phyloP scores from a whole-genome alignment of 495 filamentous ascomycete species.

The Podospora conica region DNA sequence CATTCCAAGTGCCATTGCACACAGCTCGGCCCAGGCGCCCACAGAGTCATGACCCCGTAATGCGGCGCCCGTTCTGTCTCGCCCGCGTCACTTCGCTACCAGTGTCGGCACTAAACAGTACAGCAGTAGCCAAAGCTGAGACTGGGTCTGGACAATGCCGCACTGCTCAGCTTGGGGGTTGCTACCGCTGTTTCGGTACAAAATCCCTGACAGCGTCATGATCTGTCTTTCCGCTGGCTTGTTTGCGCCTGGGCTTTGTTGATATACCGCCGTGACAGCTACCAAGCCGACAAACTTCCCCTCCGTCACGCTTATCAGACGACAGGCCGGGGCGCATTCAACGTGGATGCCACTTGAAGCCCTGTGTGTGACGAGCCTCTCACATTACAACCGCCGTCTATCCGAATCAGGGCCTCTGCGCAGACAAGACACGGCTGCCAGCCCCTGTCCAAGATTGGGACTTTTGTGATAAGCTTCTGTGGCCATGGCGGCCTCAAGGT shows the following conservation, averaged over 20 bases:
- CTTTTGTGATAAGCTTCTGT: slow-evolving; percentile 3
- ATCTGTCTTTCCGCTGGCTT: neutral
- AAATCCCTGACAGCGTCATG: neutral
- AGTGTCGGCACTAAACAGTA: neutral
- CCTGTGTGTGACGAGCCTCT: slow-evolving; percentile 2
- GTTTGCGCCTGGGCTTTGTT: too few species aligned
- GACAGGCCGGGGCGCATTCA: neutral
- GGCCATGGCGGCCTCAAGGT: slow-evolving; percentile 27
- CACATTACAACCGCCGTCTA: neutral
- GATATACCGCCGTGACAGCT: neutral
- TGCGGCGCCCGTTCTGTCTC: neutral
- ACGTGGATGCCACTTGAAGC: neutral
- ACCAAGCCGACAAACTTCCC: neutral
- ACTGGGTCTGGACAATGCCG: neutral
- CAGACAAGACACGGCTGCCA: neutral
- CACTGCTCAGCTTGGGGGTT: neutral
- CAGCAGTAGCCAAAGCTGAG: neutral
- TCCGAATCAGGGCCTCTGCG: neutral
- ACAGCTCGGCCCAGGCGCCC: neutral
- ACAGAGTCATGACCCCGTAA: neutral
- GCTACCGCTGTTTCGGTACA: neutral
- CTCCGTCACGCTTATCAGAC: neutral
- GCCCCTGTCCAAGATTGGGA: neutral
- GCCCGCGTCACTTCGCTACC: neutral
- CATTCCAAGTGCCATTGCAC: neutral